These are phyloP conservation scores for Penicillium sp. DNA, from an alignment of 2,329 filamentous ascomycete genomes.

Conservation along the genomic window DNA sequence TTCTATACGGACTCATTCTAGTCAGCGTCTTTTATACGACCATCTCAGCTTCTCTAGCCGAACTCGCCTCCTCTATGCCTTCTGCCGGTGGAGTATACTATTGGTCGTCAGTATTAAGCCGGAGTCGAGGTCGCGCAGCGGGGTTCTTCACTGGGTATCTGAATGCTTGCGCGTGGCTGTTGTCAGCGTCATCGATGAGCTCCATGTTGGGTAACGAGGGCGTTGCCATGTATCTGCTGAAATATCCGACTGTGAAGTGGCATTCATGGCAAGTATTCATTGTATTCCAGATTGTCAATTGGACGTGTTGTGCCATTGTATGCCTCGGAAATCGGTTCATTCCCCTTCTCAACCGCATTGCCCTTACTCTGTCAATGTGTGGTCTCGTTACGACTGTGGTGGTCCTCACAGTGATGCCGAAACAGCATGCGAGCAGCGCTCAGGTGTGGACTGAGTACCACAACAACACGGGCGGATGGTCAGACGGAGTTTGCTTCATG, in stretches of 20 bases:
- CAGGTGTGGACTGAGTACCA: slow-evolving; percentile 33
- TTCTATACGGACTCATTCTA: slow-evolving; percentile 57
- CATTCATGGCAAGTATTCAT: slow-evolving; percentile 36
- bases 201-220: slow-evolving; percentile 35
- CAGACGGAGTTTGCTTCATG: slow-evolving; percentile 49
- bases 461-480: slow-evolving; percentile 34
- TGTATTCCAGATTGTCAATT: slow-evolving; percentile 49
- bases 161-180: slow-evolving; percentile 35
- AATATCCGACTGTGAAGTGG: slow-evolving; percentile 24
- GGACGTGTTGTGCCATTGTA: slow-evolving; percentile 51
- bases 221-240: slow-evolving; percentile 35
- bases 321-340: slow-evolving; percentile 54
- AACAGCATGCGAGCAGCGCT: slow-evolving; percentile 25
- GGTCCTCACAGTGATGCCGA: slow-evolving; percentile 52
- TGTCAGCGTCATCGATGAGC: slow-evolving; percentile 34
- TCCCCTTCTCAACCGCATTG: slow-evolving; percentile 53
- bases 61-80: slow-evolving; percentile 58
- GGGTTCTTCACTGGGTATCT: slow-evolving; percentile 43
- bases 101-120: slow-evolving; percentile 56
- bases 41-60: slow-evolving; percentile 56
- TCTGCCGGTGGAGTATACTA: slow-evolving; percentile 57
- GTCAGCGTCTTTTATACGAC: slow-evolving; percentile 53
- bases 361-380: slow-evolving; percentile 54
- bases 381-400: slow-evolving; percentile 52
- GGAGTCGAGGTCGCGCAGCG: slow-evolving; percentile 47